phyloP scores from a whole-genome alignment of 2,329 filamentous ascomycete genomes.

The Curvularia sp. region DNA sequence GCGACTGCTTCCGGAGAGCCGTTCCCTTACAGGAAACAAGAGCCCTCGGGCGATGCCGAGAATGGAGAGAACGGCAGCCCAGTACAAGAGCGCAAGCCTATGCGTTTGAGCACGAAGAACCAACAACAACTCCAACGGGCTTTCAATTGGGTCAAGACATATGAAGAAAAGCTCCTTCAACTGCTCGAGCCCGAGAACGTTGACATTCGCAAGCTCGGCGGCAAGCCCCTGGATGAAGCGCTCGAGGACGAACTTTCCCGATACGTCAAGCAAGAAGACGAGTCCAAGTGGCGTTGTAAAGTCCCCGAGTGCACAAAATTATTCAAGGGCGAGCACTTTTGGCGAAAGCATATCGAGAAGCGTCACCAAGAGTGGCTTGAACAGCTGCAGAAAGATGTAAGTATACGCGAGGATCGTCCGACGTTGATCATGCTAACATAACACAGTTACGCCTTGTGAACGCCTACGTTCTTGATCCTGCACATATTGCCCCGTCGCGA shows the following conservation, averaged over 20 bases:
- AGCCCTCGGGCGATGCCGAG: slow-evolving; percentile 67
- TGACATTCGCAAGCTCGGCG: slow-evolving; percentile 89
- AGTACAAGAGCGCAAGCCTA: slow-evolving; percentile 73
- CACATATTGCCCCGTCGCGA: slow-evolving; percentile 90
- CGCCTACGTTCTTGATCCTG: slow-evolving; percentile 89
- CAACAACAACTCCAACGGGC: slow-evolving; percentile 93
- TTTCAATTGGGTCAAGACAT: slow-evolving; percentile 99
- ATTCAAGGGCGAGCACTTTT: slow-evolving; percentile 97
- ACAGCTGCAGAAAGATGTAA: slow-evolving; percentile 80
- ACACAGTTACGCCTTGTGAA: slow-evolving; percentile 85
- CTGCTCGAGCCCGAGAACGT: slow-evolving; percentile 88
- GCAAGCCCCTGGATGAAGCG: slow-evolving; percentile 83
- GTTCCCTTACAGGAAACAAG: slow-evolving; percentile 83
- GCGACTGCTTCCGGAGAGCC: slow-evolving; percentile 83
- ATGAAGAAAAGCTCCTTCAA: slow-evolving; percentile 94
- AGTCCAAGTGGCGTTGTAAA: slow-evolving; percentile 95
- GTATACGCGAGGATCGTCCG: slow-evolving; percentile 40
- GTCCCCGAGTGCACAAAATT: slow-evolving; percentile 95
- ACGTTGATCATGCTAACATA: slow-evolving; percentile 10
- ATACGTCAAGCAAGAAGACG: slow-evolving; percentile 95
- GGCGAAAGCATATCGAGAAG: slow-evolving; percentile 98
- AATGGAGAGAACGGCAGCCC: slow-evolving; percentile 67
- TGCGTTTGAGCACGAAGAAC: slow-evolving; percentile 73
- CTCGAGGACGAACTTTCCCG: slow-evolving; percentile 85
- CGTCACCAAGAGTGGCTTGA: slow-evolving; percentile 89